Evolutionary conservation across 2,329 filamentous ascomycete species (phyloP), one percentile per base, ranked within the genome.

Genomic region (Diaporthe sp.): DNA sequence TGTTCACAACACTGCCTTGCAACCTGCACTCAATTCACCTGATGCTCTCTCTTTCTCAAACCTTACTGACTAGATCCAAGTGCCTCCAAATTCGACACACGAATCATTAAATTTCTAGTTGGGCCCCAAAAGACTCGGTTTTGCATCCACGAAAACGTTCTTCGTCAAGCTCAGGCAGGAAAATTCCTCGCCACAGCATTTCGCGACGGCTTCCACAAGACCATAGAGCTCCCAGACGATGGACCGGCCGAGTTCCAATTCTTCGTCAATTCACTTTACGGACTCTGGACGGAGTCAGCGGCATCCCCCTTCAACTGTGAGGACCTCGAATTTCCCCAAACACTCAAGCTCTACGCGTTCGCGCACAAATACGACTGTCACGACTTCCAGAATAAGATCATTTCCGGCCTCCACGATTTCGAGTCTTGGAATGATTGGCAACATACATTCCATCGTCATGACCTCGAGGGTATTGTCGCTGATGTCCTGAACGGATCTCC

Each of bases 181-280:
- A 19, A 22, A 6, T 68, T 73, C 28, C 17, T 73, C 61, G 45
- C 35, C 22, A 10, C 8, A 12, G 50, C 28, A 10, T 50, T 68
- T 17, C 6, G 2, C n/a, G 33, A 68, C n/a, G 52, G 64, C 3
- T 28, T 68, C 17, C 22, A 10, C 17, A 61, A 68, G 38, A 15
- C 28, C 12, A 55, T 45, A 9, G 74, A 83, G 0, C 66, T 84
- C 0, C 80, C 79, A 0, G 78, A 81, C 2, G 81, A 84, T 45
- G 78, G 82, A 19, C 80, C 82, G 5, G 73, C 77, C 0, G 71
- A 78, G 1, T 12, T 84, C 5, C 66, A 77, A 0, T 72, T 67
- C 19, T 79, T 83, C 17, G 77, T 84, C 7, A 76, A 82, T 58
- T 84, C 80, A 45, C 72, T 84, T 0, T 83, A 83, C 71, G 79